phyloP scores from a whole-genome alignment of 2,329 filamentous ascomycete genomes.

The Apiospora rasikravindrae region DNA sequence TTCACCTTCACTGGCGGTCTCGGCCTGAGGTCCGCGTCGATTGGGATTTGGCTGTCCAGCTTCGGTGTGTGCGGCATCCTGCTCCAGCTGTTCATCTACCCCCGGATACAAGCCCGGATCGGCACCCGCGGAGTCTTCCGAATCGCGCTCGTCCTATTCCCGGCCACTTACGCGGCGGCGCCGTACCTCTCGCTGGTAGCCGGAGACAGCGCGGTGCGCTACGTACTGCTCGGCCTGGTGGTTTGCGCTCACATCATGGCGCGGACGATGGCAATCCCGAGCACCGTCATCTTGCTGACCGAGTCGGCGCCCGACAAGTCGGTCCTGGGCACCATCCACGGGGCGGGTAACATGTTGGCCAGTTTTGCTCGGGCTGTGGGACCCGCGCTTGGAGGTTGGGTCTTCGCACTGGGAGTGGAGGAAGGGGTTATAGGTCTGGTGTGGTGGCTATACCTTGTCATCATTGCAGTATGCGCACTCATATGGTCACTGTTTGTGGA shows the following conservation, averaged over 20 bases:
- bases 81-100: constrained; percentile 67
- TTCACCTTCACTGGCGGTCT: constrained; percentile 63
- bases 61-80: constrained; percentile 66
- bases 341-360: constrained; percentile 38
- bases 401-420: constrained; percentile 36
- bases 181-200: constrained; percentile 65
- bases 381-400: constrained; percentile 25
- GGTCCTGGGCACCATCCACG: constrained; percentile 45
- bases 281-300: constrained; percentile 46
- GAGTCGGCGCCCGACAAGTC: constrained; percentile 42
- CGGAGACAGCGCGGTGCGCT: constrained; percentile 48
- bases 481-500: constrained; percentile 37
- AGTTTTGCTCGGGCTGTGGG: constrained; percentile 35
- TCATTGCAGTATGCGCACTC: constrained; percentile 34
- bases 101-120: constrained; percentile 59
- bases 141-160: constrained; percentile 62
- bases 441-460: constrained; percentile 38
- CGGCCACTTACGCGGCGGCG: constrained; percentile 61
- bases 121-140: constrained; percentile 65
- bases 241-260: constrained; percentile 65
- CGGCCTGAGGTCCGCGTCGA: constrained; percentile 48
- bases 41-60: constrained; percentile 55
- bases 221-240: constrained; percentile 60
- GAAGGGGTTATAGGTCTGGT: constrained; percentile 35
- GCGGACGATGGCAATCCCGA: constrained; percentile 58